Percentiles rank a stretch among this genome's conserved stretches.
Conservation (phyloP, 108 stramenopile genomes). For the Schizochytrium sp. region DNA sequence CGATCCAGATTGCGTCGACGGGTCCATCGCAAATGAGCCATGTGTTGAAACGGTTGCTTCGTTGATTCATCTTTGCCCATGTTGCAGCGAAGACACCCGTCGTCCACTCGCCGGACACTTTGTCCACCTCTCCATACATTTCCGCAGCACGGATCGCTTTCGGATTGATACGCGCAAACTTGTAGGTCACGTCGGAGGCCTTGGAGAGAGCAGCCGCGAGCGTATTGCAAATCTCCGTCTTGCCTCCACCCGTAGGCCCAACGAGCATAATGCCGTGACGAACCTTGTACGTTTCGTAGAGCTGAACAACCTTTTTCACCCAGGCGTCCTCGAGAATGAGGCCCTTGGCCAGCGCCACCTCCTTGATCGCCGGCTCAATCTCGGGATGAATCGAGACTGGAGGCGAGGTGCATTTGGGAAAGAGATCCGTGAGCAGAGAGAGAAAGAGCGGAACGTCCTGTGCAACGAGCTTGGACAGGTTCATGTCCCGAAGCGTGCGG, state of each 20-base stretch:
- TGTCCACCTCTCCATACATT: constrained; percentile 85
- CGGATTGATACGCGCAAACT: constrained; percentile 71
- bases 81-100: constrained; percentile 83
- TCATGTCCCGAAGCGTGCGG: constrained; percentile 81
- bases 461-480: constrained; percentile 76
- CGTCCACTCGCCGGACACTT: constrained; percentile 76
- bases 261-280: constrained; percentile 84
- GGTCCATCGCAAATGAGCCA: constrained; percentile 88
- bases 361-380: constrained; percentile 53
- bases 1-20: constrained; percentile 88
- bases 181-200: constrained; percentile 59
- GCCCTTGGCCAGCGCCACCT: neutral
- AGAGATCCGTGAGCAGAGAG: constrained; percentile 71
- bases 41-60: constrained; percentile 68
- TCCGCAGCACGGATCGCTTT: constrained; percentile 80
- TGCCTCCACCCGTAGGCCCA: constrained; percentile 76
- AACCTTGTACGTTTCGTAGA: constrained; percentile 65
- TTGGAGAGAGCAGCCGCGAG: constrained; percentile 63
- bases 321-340: constrained; percentile 50
- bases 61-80: constrained; percentile 80
- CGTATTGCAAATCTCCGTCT: constrained; percentile 71
- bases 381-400: constrained; percentile 68
- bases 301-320: constrained; percentile 74
- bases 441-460: constrained; percentile 84
- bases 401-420: constrained; percentile 63